These are phyloP conservation scores for Henckelia pumila DNA, from an alignment of 257 asterid genomes.

Conservation along the genomic window DNA sequence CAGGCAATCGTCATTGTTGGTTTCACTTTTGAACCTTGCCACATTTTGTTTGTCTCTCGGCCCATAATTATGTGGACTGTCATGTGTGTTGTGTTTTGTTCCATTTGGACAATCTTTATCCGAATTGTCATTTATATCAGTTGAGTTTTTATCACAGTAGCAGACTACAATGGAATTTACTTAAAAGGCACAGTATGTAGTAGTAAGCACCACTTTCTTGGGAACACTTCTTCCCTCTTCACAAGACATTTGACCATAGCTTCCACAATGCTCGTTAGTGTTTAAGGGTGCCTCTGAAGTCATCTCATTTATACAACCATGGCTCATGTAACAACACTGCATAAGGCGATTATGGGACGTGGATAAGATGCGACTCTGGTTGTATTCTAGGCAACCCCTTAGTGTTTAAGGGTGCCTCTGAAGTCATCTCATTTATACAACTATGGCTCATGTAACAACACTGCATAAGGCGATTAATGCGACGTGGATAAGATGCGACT, in stretches of 20 bases:
- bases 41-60: background rate
- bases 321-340: background rate
- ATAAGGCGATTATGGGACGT: conserved; percentile 23
- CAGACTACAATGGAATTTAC: background rate
- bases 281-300: no score
- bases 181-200: background rate
- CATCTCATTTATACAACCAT: no score
- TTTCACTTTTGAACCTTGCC: background rate
- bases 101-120: background rate
- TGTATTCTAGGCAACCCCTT: conserved; percentile 25
- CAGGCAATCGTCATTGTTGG: background rate
- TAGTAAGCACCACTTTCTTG: background rate
- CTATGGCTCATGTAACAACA: background rate
- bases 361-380: conserved; percentile 39
- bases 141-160: background rate
- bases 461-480: conserved; percentile 11
- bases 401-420: no score
- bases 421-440: no score
- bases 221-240: background rate
- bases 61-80: background rate
- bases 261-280: no score
- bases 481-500: conserved; percentile 39
- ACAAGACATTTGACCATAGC: background rate
- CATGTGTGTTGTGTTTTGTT: background rate
- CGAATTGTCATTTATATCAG: no score